Conservation (phyloP, 306 rosid species). For the Glycine tomentella region DNA sequence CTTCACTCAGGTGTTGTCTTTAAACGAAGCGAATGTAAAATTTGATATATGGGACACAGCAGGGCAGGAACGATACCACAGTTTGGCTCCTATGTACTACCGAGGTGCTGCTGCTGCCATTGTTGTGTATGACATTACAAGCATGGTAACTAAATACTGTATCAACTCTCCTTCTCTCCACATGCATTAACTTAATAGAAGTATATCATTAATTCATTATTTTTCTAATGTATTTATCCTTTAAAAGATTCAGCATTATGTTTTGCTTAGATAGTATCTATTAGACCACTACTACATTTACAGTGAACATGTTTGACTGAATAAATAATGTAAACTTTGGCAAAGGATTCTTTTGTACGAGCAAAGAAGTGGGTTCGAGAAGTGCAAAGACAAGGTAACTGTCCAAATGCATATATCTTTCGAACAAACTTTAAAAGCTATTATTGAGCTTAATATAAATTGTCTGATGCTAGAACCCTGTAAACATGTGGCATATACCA, state of each 20-base stretch:
- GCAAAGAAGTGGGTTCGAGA: slow-evolving; percentile 91
- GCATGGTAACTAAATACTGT: slow-evolving; percentile 45
- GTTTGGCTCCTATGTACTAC: slow-evolving; percentile 97
- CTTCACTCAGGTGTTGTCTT: slow-evolving; percentile 82
- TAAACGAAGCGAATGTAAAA: slow-evolving; percentile 79
- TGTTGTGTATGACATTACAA: slow-evolving; percentile 81
- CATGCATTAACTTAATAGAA: too few relatives aligned
- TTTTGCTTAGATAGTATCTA: too few relatives aligned
- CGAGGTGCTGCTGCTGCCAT: slow-evolving; percentile 94
- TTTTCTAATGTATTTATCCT: background rate
- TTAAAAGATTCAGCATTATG: background rate
- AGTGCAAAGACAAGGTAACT: slow-evolving; percentile 86
- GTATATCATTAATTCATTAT: background rate
- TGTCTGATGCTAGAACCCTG: slow-evolving; percentile 4
- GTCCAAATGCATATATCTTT: background rate
- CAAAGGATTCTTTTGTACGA: slow-evolving; percentile 75
- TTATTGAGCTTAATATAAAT: background rate
- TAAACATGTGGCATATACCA: background rate
- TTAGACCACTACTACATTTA: too few relatives aligned
- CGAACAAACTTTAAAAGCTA: slow-evolving; percentile 12
- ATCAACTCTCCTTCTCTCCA: too few relatives aligned
- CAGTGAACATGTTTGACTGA: slow-evolving; percentile 7
- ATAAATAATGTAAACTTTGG: too few relatives aligned
- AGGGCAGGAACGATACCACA: slow-evolving; percentile 90
- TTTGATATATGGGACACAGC: slow-evolving; percentile 98